A percentile compares a stretch with the other conserved stretches of the same genome.
phyloP scores from a whole-genome alignment of 305 asterid genomes.

The Solanum hybrid region DNA sequence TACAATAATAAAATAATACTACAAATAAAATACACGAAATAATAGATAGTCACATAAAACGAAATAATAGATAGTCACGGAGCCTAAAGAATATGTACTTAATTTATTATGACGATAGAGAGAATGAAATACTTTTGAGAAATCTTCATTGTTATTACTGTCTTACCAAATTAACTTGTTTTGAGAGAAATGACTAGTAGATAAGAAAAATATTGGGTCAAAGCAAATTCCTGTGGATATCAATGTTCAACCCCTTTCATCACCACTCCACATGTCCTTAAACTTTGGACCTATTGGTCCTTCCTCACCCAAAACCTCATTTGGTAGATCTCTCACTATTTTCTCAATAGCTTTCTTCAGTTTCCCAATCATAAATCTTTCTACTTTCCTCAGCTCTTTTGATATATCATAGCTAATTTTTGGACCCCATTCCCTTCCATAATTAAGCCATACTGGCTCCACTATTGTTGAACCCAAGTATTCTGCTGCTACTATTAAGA shows the following conservation, averaged over 20 bases:
- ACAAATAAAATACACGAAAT: not conserved
- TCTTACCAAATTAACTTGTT: not conserved
- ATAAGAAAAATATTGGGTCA: not conserved
- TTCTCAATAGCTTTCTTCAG: conserved; percentile 13
- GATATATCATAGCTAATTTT: conserved; percentile 18
- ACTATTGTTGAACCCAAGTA: conserved; percentile 12
- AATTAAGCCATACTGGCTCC: conserved; percentile 34
- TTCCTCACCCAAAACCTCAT: conserved; percentile 31
- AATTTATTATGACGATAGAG: not conserved
- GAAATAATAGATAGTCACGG: not conserved
- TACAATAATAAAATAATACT: not conserved
- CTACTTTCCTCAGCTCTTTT: conserved; percentile 18
- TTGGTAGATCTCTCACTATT: conserved; percentile 13
- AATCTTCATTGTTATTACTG: not conserved
- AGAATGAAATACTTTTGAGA: not conserved
- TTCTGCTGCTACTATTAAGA: conserved; percentile 11
- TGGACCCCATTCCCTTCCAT: conserved; percentile 39
- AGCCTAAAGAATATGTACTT: not conserved
- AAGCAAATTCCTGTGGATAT: not conserved
- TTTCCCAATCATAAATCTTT: conserved; percentile 18
- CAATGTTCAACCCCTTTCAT: conserved; percentile 19
- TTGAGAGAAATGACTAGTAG: not conserved
- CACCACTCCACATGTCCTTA: conserved; percentile 39
- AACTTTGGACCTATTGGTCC: conserved; percentile 37
- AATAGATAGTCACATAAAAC: not conserved